phyloP scores from a whole-genome alignment of 768 basidiomycete genomes.

The Tulasnella sp. region DNA sequence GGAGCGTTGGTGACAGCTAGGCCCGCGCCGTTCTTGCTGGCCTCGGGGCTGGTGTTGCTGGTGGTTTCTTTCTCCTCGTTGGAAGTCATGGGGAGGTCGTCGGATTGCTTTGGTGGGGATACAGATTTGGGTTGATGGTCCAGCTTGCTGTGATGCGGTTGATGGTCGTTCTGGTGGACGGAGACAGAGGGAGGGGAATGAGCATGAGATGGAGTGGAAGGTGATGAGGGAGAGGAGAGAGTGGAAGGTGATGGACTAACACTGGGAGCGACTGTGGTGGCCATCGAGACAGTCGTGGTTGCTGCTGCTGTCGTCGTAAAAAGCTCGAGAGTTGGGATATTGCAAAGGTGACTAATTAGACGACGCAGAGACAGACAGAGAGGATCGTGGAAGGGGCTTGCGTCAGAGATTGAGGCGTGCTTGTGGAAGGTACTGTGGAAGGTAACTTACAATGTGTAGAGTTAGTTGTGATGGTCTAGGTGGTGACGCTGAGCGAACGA shows the following conservation, averaged over 20 bases:
- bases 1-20: constrained; percentile 14
- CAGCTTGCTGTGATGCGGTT: background rate
- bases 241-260: constrained; percentile 16
- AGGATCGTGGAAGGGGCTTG: background rate
- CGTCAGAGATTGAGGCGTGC: background rate
- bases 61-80: background rate
- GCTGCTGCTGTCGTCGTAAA: background rate
- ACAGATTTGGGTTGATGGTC: background rate
- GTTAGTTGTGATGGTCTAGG: background rate
- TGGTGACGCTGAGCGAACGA: constrained; percentile 5
- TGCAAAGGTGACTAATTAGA: constrained; percentile 20
- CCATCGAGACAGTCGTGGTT: background rate
- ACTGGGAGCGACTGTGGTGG: background rate
- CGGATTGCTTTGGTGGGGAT: background rate
- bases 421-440: background rate
- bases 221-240: background rate
- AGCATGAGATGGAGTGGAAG: background rate
- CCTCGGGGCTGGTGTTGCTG: background rate
- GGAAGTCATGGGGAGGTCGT: background rate
- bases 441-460: background rate
- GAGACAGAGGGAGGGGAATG: background rate
- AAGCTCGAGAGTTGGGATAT: background rate
- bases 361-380: background rate
- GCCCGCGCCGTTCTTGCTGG: constrained; percentile 4
- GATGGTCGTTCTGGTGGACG: background rate